Evolutionary conservation across 2,329 filamentous ascomycete genomes (phyloP).

Genomic region (Rutstroemia sp.): DNA sequence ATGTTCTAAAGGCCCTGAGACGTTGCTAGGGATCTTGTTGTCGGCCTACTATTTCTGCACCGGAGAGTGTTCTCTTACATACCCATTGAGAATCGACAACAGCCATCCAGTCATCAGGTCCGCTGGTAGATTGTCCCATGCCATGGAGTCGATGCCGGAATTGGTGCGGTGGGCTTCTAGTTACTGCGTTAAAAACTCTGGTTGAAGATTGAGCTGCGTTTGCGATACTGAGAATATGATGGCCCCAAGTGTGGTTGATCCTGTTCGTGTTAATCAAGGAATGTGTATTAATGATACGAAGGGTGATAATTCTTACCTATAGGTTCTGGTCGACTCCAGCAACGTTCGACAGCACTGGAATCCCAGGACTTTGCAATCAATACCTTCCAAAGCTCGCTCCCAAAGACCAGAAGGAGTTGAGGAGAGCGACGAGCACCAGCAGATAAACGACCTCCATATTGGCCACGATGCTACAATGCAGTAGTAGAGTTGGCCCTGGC

Average conservation of each 20-base stretch:
- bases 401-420: constrained; percentile 1
- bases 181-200: neutral
- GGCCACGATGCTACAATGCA: constrained; percentile 13
- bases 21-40: too few relatives aligned
- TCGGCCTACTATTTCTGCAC: too few relatives aligned
- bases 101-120: neutral
- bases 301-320: neutral
- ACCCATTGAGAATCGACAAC: too few relatives aligned
- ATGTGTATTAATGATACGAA: too few relatives aligned
- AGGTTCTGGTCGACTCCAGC: constrained; percentile 44
- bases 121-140: constrained; percentile 14
- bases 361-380: neutral
- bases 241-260: constrained; percentile 9
- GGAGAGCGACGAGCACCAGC: neutral
- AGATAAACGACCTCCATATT: constrained; percentile 15
- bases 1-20: too few relatives aligned
- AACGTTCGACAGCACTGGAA: constrained; percentile 35
- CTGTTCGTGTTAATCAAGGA: neutral
- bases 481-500: too few relatives aligned
- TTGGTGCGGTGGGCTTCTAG: neutral
- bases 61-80: too few relatives aligned
- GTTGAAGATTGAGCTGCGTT: neutral
- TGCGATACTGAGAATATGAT: constrained; percentile 1
- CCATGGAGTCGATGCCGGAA: constrained; percentile 7
- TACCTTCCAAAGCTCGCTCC: neutral